These are phyloP conservation scores for Boletus bicolor DNA, from an alignment of 768 basidiomycete species.

Conservation along the genomic window DNA sequence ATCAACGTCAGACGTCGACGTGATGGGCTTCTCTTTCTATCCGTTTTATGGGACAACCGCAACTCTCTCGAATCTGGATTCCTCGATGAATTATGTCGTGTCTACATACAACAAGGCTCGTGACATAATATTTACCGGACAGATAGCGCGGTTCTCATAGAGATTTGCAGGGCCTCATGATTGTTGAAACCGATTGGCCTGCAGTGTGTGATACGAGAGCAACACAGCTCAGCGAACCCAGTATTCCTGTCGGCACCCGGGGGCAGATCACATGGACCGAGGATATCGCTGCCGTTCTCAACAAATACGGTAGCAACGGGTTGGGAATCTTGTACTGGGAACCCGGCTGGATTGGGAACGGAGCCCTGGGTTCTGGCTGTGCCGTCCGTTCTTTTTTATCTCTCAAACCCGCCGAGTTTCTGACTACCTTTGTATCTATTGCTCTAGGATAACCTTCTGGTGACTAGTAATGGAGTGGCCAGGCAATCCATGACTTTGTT, in stretches of 20 bases:
- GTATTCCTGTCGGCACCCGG: not conserved
- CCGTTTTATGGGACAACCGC: conserved; percentile 7
- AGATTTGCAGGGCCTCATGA: conserved; percentile 7
- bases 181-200: conserved; percentile 15
- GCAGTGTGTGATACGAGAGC: not conserved
- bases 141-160: not conserved
- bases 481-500: conserved; percentile 9
- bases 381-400: conserved; percentile 5
- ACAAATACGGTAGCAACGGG: not conserved
- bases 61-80: conserved; percentile 7
- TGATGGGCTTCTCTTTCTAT: conserved; percentile 10
- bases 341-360: conserved; percentile 7
- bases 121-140: not conserved
- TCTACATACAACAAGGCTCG: conserved; percentile 12
- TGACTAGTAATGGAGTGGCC: conserved; percentile 2
- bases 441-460: conserved; percentile 11
- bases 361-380: conserved; percentile 5
- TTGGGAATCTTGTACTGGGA: conserved; percentile 14
- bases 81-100: conserved; percentile 2
- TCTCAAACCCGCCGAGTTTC: not conserved
- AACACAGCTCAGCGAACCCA: conserved; percentile 9
- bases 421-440: not conserved
- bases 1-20: conserved; percentile 3
- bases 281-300: not conserved
- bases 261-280: conserved; percentile 12